Conservation (phyloP, 176 grass and related monocot genomes). For the Saccharum spontaneum region DNA sequence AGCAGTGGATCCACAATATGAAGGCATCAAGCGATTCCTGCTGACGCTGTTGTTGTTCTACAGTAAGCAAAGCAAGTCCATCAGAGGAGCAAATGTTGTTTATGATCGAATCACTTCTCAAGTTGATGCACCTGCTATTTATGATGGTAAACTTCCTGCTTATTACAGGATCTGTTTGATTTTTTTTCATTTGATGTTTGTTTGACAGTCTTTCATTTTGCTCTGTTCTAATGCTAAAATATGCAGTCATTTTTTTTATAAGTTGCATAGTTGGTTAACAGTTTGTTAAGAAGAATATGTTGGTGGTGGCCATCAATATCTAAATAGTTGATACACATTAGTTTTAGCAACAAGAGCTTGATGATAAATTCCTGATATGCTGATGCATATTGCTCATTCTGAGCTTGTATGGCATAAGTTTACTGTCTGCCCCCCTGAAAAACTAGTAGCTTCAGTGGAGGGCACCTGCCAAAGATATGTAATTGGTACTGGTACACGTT, state of each 20-base stretch:
- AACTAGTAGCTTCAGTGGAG: constrained; percentile 22
- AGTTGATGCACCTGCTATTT: constrained; percentile 78
- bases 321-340: constrained; percentile 3
- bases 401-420: constrained; percentile 7
- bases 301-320: background rate
- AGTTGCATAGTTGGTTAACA: background rate
- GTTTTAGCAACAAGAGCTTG: constrained; percentile 14
- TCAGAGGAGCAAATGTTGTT: constrained; percentile 88
- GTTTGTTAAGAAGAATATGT: constrained; percentile 5
- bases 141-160: constrained; percentile 62
- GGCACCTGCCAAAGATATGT: background rate
- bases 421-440: background rate
- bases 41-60: constrained; percentile 89
- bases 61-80: constrained; percentile 95
- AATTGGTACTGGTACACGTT: background rate
- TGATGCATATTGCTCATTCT: background rate
- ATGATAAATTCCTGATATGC: background rate
- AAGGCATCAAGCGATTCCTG: constrained; percentile 69
- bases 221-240: background rate
- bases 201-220: background rate
- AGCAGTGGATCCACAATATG: constrained; percentile 69
- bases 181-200: constrained; percentile 26
- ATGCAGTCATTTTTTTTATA: background rate
- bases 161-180: background rate
- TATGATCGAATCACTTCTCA: constrained; percentile 84